Evolutionary conservation across 768 basidiomycete species (phyloP), one percentile per base, ranked within the genome.

Genomic region (Trametes sanguinea): DNA sequence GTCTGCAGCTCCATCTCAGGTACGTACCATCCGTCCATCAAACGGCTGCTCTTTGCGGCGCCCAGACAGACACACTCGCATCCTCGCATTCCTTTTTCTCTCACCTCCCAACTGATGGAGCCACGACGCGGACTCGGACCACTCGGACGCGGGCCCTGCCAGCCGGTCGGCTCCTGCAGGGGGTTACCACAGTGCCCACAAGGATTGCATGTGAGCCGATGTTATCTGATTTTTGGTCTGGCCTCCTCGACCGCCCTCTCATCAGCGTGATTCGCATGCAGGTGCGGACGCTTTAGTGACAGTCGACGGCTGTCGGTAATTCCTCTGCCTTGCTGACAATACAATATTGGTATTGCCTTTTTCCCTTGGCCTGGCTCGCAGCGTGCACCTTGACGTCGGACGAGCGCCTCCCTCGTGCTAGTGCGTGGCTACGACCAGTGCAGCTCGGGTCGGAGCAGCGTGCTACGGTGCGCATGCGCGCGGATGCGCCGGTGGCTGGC

Each of bases 171-270:
- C 65, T 57, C 35, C 39, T 55, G 50, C 50, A 42, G 27, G 39
- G n/a, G 6, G 11, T 35, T 55, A 47, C 62, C 47, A 63, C 46
- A 50, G 53, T 63, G 57, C 58, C 33, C 54, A 48, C 58, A 32
- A 56, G 55, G 43, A 62, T 48, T 67, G 61, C 67, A 67, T 67
- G 67, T 67, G 67, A 65, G 67, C 67, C 62, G 54, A 52, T 54
- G 67, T 65, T 68, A 68, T 68, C 67, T 68, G 67, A 65, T 68
- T 65, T 57, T 68, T 63, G 50, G 51, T 37, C 22, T 14, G 50
- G 33, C 42, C 48, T 16, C n/a, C 51, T 50, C 39, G 39, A 22
- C 39, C 7, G 39, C 39, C 45, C 57, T 57, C 60, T 61, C 61
- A 65, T 68, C 67, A 63, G 57, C 54, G 37, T 58, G 61, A 35